Evolutionary conservation across 495 filamentous ascomycete genomes (phyloP).

Genomic region (Rhizodiscina lignyota): DNA sequence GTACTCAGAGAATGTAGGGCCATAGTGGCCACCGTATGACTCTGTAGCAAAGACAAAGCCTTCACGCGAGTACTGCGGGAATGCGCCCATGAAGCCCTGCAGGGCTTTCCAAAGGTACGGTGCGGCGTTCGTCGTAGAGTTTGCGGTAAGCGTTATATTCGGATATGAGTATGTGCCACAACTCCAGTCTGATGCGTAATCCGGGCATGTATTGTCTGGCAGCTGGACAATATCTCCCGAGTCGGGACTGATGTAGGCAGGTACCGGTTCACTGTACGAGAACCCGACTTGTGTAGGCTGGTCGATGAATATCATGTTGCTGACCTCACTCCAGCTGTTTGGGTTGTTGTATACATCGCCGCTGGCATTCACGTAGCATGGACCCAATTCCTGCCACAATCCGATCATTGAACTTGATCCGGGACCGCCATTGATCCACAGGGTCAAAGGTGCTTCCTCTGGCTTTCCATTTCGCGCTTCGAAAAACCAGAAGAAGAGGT

Average conservation of each 20-base stretch:
- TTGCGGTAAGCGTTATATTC: conserved; percentile 26
- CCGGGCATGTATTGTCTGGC: conserved; percentile 30
- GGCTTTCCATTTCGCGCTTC: conserved; percentile 44
- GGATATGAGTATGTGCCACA: conserved; percentile 42
- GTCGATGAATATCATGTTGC: conserved; percentile 18
- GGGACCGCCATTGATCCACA: conserved; percentile 44
- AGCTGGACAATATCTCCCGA: too few relatives aligned
- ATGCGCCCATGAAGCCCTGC: conserved; percentile 38
- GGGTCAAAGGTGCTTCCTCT: conserved; percentile 38
- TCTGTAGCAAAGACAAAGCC: too few relatives aligned
- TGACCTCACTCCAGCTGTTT: too few relatives aligned
- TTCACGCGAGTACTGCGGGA: conserved; percentile 32
- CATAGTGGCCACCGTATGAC: conserved; percentile 47
- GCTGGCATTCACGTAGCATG: conserved; percentile 14
- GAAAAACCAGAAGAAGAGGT: conserved; percentile 68
- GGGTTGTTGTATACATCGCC: conserved; percentile 39
- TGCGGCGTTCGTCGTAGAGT: conserved; percentile 35
- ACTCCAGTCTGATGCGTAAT: too few relatives aligned
- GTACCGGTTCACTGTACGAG: conserved; percentile 34
- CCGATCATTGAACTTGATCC: conserved; percentile 11
- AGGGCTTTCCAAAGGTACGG: conserved; percentile 39
- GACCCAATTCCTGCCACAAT: conserved; percentile 15
- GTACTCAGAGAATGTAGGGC: conserved; percentile 21
- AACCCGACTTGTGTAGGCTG: conserved; percentile 41
- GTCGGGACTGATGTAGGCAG: conserved; percentile 32